phyloP scores from a whole-genome alignment of 228 moss, liverwort and hornwort species.

The Sphagnum magellanicum region DNA sequence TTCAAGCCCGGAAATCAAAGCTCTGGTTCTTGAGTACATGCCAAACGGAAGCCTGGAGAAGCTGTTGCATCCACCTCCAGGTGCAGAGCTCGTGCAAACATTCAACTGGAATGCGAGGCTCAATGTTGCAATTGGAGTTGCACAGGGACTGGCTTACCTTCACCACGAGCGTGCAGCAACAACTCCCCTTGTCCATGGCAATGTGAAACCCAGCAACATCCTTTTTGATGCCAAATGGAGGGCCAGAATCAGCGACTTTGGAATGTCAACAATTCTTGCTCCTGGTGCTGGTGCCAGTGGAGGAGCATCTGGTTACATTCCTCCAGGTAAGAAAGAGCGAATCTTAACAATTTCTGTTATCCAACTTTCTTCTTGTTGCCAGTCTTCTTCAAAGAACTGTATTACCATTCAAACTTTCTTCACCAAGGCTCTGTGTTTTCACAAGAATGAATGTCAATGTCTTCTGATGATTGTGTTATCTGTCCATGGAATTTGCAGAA shows the following conservation, averaged over 20 bases:
- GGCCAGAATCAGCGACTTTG: conserved; percentile 32
- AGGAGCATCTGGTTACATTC: conserved; percentile 24
- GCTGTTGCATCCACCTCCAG: conserved; percentile 17
- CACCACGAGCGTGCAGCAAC: conserved; percentile 17
- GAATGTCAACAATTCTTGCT: conserved; percentile 19
- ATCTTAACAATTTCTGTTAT: not conserved
- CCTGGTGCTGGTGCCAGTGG: conserved; percentile 16
- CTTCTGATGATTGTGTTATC: not conserved
- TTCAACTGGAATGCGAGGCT: conserved; percentile 33
- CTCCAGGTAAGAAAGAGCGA: conserved; percentile 22
- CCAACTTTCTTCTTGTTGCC: not conserved
- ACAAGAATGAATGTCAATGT: not conserved
- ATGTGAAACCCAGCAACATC: conserved; percentile 41
- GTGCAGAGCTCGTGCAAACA: conserved; percentile 15
- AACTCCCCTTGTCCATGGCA: conserved; percentile 36
- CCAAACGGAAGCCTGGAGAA: conserved; percentile 33
- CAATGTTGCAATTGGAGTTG: conserved; percentile 24
- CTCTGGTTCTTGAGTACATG: conserved; percentile 51
- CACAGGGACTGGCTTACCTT: conserved; percentile 32
- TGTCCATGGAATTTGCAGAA: not conserved
- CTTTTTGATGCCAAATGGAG: conserved; percentile 38
- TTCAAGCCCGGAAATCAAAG: conserved; percentile 19
- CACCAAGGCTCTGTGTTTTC: not conserved
- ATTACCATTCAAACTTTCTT: too few species aligned
- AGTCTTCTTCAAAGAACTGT: not conserved